Evolutionary conservation across 2,329 filamentous ascomycete genomes (phyloP).

Genomic region (Clonostachys sp.): DNA sequence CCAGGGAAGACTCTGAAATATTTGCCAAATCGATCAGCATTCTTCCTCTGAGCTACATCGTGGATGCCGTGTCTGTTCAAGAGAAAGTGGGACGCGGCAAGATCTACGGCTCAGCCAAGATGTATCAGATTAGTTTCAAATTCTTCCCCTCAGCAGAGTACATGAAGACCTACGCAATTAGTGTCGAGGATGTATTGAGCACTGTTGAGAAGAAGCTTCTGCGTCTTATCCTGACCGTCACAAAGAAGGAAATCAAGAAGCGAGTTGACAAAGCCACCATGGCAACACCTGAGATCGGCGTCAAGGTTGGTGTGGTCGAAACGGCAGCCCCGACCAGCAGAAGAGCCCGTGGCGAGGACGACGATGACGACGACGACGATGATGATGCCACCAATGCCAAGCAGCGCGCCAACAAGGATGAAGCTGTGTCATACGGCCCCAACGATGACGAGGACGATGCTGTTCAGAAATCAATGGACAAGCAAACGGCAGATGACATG

Average conservation of each 20-base stretch:
- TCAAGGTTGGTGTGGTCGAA: slow-evolving; percentile 47
- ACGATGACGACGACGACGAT: slow-evolving; percentile 72
- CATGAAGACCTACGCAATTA: slow-evolving; percentile 78
- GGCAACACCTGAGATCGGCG: slow-evolving; percentile 70
- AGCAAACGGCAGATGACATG: slow-evolving; percentile 50
- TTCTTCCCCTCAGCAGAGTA: slow-evolving; percentile 88
- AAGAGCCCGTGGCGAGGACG: slow-evolving; percentile 42
- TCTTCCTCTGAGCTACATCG: slow-evolving; percentile 75
- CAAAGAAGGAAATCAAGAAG: slow-evolving; percentile 80
- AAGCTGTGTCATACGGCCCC: slow-evolving; percentile 84
- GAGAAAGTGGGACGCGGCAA: slow-evolving; percentile 74
- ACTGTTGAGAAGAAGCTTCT: slow-evolving; percentile 81
- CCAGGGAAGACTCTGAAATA: slow-evolving; percentile 61
- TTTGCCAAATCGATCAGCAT: slow-evolving; percentile 93
- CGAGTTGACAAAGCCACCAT: slow-evolving; percentile 61
- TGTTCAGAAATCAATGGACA: slow-evolving; percentile 60
- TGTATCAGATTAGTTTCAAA: slow-evolving; percentile 75
- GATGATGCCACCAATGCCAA: slow-evolving; percentile 74
- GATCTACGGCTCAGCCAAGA: slow-evolving; percentile 66
- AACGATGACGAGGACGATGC: slow-evolving; percentile 89
- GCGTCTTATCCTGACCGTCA: slow-evolving; percentile 63
- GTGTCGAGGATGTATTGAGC: slow-evolving; percentile 68
- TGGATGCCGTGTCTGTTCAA: slow-evolving; percentile 75
- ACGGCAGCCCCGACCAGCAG: slow-evolving; percentile 31
- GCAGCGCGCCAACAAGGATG: slow-evolving; percentile 68